Base-by-base conservation (phyloP, 1,139 yeast genomes). In the Lodderomyces jiufengensis region DNA sequence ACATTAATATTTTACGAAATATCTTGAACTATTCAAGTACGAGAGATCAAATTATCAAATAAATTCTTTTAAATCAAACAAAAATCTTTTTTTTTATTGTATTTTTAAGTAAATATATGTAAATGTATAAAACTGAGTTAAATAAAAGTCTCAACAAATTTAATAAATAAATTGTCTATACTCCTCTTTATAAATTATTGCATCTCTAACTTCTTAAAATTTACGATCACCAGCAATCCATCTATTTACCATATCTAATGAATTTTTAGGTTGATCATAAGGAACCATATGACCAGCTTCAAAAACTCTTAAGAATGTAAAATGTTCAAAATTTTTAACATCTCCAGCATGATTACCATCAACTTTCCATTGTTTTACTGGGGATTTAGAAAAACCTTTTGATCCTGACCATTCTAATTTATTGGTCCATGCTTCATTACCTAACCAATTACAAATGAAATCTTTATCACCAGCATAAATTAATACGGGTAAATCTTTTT, bases 381-480 rank as follows among this genome's bases (percentile, higher is more conserved):
- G 70, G 31, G 63, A 60, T 20, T 45, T 42, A 16, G 61, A 57
- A 49, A 79, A 84, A 12, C 70, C 75, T 12, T 69, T 72, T 34
- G 71, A 63, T 35, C 80, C 79, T 25, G 78, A 63, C 86, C 88
- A 84, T 56, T 76, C 78, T 49, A 84, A 69, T 39, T 60, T 73
- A 54, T 83, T 70, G 27, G 87, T 67, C 94, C 92, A 84, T n/a
- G 84, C 92, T 55, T 76, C 76, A 65, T 84, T 84, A 57, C 94
- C 94, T 54, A 84, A 70, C 94, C 94, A 84, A 66, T 84, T 84
- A 61, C 94, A 84, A 51, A 84, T 84, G 56, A 80, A 84, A 62
- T 84, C 94, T 62, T 84, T 83, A 62, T 84, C 94, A 66, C 94
- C 94, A 25, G 92, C 94, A 49, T 84, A 84, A 44, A 84, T 75